These are phyloP conservation scores for Colletotrichum spinosum DNA, from an alignment of 2,329 filamentous ascomycete genomes.

Conservation along the genomic window DNA sequence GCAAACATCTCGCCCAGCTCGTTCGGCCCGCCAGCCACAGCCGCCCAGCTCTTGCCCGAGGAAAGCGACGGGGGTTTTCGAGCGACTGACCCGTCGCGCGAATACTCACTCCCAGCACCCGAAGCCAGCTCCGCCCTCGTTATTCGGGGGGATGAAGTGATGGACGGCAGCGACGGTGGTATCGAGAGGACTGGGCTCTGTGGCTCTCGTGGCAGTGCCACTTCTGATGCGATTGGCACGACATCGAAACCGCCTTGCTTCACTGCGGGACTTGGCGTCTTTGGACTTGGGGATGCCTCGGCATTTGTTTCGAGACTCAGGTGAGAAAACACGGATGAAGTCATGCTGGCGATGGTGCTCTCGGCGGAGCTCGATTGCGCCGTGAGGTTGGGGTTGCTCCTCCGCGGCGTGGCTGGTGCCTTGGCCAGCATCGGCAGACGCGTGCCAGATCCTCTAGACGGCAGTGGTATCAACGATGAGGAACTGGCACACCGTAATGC, in stretches of 20 bases:
- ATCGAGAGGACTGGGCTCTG: constrained; percentile 43
- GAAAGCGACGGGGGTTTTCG: constrained; percentile 48
- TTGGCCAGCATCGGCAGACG: constrained; percentile 48
- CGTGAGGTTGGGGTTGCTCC: constrained; percentile 48
- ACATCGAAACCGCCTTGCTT: constrained; percentile 33
- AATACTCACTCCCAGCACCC: constrained; percentile 17
- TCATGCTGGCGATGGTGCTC: constrained; percentile 50
- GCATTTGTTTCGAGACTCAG: constrained; percentile 47
- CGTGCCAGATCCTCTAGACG: constrained; percentile 51
- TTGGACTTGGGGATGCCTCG: constrained; percentile 44
- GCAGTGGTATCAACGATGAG: constrained; percentile 43
- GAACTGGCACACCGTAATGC: constrained; percentile 38
- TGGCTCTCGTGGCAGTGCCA: constrained; percentile 34
- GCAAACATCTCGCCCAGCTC: constrained; percentile 27
- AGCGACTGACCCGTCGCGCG: constrained; percentile 30
- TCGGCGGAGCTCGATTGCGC: constrained; percentile 54
- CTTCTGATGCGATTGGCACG: constrained; percentile 12
- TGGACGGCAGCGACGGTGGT: constrained; percentile 41
- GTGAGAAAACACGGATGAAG: constrained; percentile 55
- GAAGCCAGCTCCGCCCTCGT: constrained; percentile 31
- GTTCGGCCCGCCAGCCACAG: constrained; percentile 45
- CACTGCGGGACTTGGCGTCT: constrained; percentile 45
- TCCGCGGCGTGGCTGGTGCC: constrained; percentile 49
- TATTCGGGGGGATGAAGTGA: constrained; percentile 47
- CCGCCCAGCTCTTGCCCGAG: constrained; percentile 54